Conservation (phyloP, 2,329 filamentous ascomycete genomes). For the Fusarium drepaniforme region DNA sequence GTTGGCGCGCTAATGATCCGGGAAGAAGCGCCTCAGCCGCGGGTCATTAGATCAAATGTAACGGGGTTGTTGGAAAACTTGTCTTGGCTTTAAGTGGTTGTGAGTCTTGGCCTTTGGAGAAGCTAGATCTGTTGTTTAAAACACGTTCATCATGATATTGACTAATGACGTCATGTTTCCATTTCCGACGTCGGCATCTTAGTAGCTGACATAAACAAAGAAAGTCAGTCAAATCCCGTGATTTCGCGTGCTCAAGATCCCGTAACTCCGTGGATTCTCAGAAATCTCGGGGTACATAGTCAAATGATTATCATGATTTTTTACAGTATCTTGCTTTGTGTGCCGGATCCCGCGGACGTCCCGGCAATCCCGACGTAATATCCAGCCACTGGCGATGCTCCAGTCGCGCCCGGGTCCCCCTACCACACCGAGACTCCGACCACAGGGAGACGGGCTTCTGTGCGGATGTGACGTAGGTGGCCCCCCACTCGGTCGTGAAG, state of each 20-base stretch:
- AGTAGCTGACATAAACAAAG: background rate
- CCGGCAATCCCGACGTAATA: conserved; percentile 7
- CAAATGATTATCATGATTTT: background rate
- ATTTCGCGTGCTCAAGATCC: background rate
- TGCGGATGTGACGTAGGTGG: conserved; percentile 13
- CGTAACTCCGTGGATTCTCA: background rate
- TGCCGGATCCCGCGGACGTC: conserved; percentile 1
- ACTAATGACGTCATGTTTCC: background rate
- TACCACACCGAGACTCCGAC: conserved; percentile 1
- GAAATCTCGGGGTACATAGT: background rate
- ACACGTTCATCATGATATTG: background rate
- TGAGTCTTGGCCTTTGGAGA: background rate
- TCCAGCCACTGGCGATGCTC: background rate
- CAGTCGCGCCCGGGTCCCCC: background rate
- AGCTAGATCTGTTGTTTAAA: background rate
- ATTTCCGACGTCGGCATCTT: background rate
- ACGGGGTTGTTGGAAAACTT: background rate
- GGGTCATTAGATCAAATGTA: background rate
- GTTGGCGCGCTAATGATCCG: background rate
- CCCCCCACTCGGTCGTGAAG: background rate
- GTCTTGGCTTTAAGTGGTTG: background rate
- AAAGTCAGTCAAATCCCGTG: background rate
- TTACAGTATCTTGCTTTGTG: background rate
- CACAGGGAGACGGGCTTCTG: background rate
- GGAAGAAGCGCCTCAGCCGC: background rate